A percentile compares a stretch with the other conserved stretches of the same genome.
These are phyloP conservation scores for Metschnikowia rubicola DNA, from an alignment of 805 yeast genomes.

Conservation along the genomic window DNA sequence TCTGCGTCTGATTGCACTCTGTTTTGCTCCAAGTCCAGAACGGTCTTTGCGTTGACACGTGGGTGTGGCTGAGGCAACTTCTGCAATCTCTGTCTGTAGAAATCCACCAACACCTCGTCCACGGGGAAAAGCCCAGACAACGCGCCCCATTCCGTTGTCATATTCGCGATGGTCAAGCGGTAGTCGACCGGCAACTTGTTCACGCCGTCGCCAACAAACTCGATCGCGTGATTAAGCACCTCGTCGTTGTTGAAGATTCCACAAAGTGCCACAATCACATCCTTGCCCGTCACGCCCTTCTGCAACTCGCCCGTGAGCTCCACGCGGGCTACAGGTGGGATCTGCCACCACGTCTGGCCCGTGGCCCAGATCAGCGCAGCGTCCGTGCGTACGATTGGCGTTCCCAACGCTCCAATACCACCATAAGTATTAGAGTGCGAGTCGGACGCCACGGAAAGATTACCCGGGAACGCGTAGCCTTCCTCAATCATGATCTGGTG, in stretches of 20 bases:
- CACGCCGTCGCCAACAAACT: slow-evolving; percentile 83
- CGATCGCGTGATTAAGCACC: slow-evolving; percentile 90
- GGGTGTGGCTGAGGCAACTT: slow-evolving; percentile 74
- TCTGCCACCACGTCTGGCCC: slow-evolving; percentile 99
- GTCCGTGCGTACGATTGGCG: slow-evolving; percentile 97
- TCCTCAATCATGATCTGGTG: slow-evolving; percentile 99
- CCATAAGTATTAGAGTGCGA: slow-evolving; percentile 98
- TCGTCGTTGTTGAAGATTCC: slow-evolving; percentile 91
- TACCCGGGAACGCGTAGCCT: slow-evolving; percentile 95
- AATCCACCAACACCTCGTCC: slow-evolving; percentile 70
- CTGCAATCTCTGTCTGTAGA: slow-evolving; percentile 65
- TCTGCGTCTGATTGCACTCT: slow-evolving; percentile 58
- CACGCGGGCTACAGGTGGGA: slow-evolving; percentile 96
- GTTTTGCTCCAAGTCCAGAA: slow-evolving; percentile 49
- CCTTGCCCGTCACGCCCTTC: slow-evolving; percentile 90
- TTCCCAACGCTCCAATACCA: slow-evolving; percentile 92
- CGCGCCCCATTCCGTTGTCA: slow-evolving; percentile 45
- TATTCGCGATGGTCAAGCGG: slow-evolving; percentile 21
- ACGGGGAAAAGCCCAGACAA: slow-evolving; percentile 97
- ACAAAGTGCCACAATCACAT: slow-evolving; percentile 93
- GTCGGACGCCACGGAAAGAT: slow-evolving; percentile 93
- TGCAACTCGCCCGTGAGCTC: slow-evolving; percentile 81
- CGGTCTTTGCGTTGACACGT: slow-evolving; percentile 64
- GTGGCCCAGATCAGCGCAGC: slow-evolving; percentile 99
- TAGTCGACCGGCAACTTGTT: slow-evolving; percentile 63